Evolutionary conservation across 1,284 basidiomycete genomes (phyloP).

Genomic region (Leccinum laetum): DNA sequence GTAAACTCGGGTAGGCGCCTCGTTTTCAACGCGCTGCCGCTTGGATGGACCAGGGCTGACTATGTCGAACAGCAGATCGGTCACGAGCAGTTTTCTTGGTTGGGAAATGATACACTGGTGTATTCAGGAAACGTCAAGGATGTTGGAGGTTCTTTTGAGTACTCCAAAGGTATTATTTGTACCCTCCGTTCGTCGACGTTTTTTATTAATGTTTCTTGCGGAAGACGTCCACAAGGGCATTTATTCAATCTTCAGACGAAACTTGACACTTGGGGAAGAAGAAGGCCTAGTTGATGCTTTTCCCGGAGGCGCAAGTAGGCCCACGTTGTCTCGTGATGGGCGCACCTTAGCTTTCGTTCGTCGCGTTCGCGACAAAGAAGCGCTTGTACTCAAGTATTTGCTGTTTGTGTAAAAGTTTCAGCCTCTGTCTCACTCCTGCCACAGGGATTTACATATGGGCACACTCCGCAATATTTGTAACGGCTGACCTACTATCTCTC

Average conservation of each 20-base stretch:
- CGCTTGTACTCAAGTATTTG: conserved; percentile 64
- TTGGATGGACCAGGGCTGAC: conserved; percentile 55
- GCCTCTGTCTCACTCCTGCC: background rate
- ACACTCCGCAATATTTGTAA: conserved; percentile 67
- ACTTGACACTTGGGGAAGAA: conserved; percentile 55
- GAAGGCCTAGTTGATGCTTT: conserved; percentile 51
- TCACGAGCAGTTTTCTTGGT: conserved; percentile 69
- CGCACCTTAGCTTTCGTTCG: conserved; percentile 73
- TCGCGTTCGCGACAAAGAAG: conserved; percentile 70
- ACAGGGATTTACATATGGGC: conserved; percentile 61
- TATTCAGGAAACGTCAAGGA: conserved; percentile 66
- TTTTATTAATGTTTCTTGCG: background rate
- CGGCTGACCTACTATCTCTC: conserved; percentile 67
- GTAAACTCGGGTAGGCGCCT: conserved; percentile 54
- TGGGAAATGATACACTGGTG: conserved; percentile 54
- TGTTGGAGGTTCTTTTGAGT: conserved; percentile 47
- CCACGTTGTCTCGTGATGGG: conserved; percentile 69
- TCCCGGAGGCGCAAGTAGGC: conserved; percentile 70
- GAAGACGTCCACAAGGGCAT: conserved; percentile 68
- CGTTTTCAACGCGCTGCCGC: conserved; percentile 54
- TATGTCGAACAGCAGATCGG: conserved; percentile 72
- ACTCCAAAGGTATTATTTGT: conserved; percentile 56
- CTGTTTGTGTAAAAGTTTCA: background rate
- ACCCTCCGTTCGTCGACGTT: background rate
- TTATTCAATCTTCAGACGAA: conserved; percentile 65